These are phyloP conservation scores for Fusarium sp. DNA, from an alignment of 2,329 filamentous ascomycete species.

Conservation along the genomic window DNA sequence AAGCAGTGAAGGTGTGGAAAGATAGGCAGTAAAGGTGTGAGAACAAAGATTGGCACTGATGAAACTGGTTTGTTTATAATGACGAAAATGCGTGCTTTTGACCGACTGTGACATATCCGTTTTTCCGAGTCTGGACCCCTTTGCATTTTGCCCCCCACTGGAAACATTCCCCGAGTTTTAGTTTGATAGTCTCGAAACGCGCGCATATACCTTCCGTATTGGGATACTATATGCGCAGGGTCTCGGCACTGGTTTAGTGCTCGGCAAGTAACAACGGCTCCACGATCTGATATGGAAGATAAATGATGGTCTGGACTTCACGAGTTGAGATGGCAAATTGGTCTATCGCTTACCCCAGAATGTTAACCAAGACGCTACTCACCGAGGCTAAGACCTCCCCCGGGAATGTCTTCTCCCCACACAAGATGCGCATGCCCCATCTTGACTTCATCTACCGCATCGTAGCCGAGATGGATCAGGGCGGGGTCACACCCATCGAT, in stretches of 20 bases:
- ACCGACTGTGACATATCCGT: neutral
- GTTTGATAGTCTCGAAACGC: neutral
- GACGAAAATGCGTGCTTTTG: neutral
- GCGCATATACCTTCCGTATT: too few species aligned
- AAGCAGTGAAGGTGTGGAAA: neutral
- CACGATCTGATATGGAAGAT: constrained; percentile 1
- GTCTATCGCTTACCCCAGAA: neutral
- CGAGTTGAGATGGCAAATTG: neutral
- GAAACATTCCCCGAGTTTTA: neutral
- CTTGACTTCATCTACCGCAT: constrained; percentile 39
- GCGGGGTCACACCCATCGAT: constrained; percentile 25
- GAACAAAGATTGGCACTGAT: neutral
- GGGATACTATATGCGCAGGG: neutral
- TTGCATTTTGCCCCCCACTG: constrained; percentile 3
- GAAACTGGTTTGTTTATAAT: constrained; percentile 3
- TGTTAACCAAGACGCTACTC: constrained; percentile 10
- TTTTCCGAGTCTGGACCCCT: neutral
- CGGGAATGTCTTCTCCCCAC: constrained; percentile 26
- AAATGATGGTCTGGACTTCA: constrained; percentile 1
- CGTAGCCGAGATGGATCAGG: constrained; percentile 35
- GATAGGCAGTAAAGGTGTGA: neutral
- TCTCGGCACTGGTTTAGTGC: neutral
- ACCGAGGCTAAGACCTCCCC: constrained; percentile 18
- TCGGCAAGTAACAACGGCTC: neutral
- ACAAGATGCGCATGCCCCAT: constrained; percentile 36